Base-by-base conservation (phyloP, 2,329 filamentous ascomycete genomes). In the Exserohilum turcica region DNA sequence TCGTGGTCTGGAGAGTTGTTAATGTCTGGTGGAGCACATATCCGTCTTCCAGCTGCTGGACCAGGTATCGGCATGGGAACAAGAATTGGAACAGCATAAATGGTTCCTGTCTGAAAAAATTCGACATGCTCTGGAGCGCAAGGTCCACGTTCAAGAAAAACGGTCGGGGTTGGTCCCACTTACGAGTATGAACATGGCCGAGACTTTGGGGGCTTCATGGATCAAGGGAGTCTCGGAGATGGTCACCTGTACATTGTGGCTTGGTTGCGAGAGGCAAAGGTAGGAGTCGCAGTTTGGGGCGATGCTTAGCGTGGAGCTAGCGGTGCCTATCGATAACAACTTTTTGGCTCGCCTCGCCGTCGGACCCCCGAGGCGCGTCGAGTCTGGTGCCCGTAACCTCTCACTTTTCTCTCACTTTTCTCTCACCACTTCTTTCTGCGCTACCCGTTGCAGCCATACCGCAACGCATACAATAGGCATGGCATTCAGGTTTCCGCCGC, bases 1-100 rank as follows among this genome's bases (percentile, higher is more conserved):
- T 87, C 63, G 94, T 96, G 37, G 92, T 94, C 94, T 96, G 43
- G 6, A 33, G 28, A 15, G 2, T 5, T 10, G 24, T 57, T 16
- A 57, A 48, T 10, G 21, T 28, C 9, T 12, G 15, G 12, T 13
- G 3, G 24, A 13, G n/a, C 9, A 3, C 4, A 33, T 3, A 8
- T 16, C 3, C 2, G 5, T 2, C 13, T 8, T 16, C 3, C 21
- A 13, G n/a, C 7, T 24, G 8, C 19, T 9, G n/a, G 7, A 27
- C 13, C 6, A 13, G 13, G 10, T 6, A 12, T 7, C 10, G 9
- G n/a, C 3, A n/a, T n/a, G n/a, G n/a, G 16, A 6, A 24, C 19
- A 12, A 33, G 18, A 13, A 13, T 6, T n/a, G 5, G n/a, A 35
- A 18, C 13, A 15, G 10, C 15, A 28, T 16, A 27, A 31, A 15